Conservation (phyloP, 1,284 basidiomycete species). For the Cryptococcus jaspeensis region DNA sequence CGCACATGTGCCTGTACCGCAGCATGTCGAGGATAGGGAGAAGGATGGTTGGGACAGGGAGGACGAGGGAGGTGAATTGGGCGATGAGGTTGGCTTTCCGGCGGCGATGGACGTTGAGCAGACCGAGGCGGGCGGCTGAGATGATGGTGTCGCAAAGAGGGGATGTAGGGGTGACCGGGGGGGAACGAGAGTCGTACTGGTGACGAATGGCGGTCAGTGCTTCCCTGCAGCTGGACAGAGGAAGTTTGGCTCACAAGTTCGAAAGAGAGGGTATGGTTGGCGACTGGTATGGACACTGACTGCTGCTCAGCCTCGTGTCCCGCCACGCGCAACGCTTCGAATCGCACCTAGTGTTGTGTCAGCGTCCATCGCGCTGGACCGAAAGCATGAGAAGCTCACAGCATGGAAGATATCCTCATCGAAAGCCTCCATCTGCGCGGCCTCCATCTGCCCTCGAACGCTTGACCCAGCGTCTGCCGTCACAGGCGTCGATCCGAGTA, state of each 20-base stretch:
- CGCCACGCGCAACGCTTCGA: slow-evolving; percentile 25
- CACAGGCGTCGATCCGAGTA: slow-evolving; percentile 15
- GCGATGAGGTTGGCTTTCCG: slow-evolving; percentile 33
- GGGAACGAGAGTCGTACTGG: slow-evolving; percentile 34
- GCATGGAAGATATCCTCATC: slow-evolving; percentile 49
- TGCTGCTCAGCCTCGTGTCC: slow-evolving; percentile 21
- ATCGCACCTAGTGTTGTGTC: slow-evolving; percentile 29
- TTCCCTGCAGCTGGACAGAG: too few relatives aligned
- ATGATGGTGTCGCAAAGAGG: slow-evolving; percentile 38
- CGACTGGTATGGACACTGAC: slow-evolving; percentile 22
- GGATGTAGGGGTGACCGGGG: slow-evolving; percentile 6
- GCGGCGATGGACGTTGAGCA: slow-evolving; percentile 32
- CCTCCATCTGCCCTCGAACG: slow-evolving; percentile 28
- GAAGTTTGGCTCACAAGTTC: slow-evolving; percentile 29
- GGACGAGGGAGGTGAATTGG: background rate
- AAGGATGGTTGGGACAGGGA: slow-evolving; percentile 22
- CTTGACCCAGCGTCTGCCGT: slow-evolving; percentile 7
- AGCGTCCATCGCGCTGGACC: background rate
- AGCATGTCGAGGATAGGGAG: slow-evolving; percentile 32
- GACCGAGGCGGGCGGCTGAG: slow-evolving; percentile 24
- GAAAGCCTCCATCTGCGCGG: slow-evolving; percentile 45
- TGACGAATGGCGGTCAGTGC: background rate
- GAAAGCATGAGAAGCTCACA: slow-evolving; percentile 19
- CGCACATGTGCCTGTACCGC: slow-evolving; percentile 20
- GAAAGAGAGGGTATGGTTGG: slow-evolving; percentile 29